phyloP scores from a whole-genome alignment of 1,284 basidiomycete species.

The Microbotryomycetes sp. region DNA sequence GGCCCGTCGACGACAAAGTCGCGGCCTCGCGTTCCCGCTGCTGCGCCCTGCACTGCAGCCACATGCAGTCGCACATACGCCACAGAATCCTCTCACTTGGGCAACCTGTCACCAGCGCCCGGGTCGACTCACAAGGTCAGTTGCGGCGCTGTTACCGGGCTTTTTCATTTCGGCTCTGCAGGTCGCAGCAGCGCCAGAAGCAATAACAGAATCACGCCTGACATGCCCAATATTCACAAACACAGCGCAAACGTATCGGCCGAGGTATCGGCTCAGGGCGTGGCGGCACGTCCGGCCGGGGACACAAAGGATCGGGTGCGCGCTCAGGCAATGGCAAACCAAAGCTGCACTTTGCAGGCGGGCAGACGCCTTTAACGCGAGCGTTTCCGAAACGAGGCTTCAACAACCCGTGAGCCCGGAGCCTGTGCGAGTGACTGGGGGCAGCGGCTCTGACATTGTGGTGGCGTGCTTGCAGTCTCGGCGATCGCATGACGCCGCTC shows the following conservation, averaged over 20 bases:
- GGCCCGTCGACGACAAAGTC: not conserved
- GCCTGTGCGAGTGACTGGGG: too few relatives aligned
- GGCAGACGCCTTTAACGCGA: conserved; percentile 89
- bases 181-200: too few relatives aligned
- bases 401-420: conserved; percentile 70
- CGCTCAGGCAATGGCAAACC: conserved; percentile 84
- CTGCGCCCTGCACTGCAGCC: not conserved
- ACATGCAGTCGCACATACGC: conserved; percentile 7
- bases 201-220: not conserved
- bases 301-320: conserved; percentile 93
- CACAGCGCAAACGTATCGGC: conserved; percentile 80
- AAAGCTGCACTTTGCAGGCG: conserved; percentile 72
- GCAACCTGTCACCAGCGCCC: conserved; percentile 24
- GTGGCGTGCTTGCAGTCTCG: conserved; percentile 5
- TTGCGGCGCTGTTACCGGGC: not conserved
- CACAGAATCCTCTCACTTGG: conserved; percentile 13
- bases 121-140: conserved; percentile 28
- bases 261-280: conserved; percentile 83
- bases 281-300: conserved; percentile 85
- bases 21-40: too few relatives aligned
- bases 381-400: conserved; percentile 91
- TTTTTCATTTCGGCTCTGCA: too few relatives aligned
- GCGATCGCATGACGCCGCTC: conserved; percentile 46
- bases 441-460: conserved; percentile 3
- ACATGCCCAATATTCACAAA: too few relatives aligned